Evolutionary conservation across 768 basidiomycete species (phyloP).

Genomic region (Phaeolepiota aurea): DNA sequence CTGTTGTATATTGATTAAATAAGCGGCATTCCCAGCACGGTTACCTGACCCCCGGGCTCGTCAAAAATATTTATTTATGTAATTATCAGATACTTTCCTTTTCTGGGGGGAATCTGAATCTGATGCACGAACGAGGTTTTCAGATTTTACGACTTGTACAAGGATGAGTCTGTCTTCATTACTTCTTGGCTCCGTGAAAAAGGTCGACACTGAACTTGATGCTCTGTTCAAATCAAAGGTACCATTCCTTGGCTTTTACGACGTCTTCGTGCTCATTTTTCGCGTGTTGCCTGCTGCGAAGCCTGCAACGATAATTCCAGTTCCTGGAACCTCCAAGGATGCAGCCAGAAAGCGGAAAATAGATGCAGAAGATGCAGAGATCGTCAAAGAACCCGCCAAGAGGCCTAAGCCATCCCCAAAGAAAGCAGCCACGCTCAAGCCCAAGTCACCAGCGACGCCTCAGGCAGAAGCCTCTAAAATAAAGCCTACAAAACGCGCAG

Average conservation of each 20-base stretch:
- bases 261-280: constrained; percentile 3
- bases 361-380: constrained; percentile 9
- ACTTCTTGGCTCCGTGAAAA: constrained; percentile 31
- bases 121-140: too few relatives aligned
- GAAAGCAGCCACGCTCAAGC: constrained; percentile 5
- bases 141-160: too few relatives aligned
- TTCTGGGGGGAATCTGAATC: too few relatives aligned
- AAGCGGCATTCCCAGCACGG: too few relatives aligned
- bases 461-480: constrained; percentile 4
- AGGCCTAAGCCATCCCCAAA: constrained; percentile 15
- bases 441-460: constrained; percentile 1
- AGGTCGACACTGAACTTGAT: constrained; percentile 55
- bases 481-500: constrained; percentile 11
- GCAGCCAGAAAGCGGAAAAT: constrained; percentile 24
- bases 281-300: constrained; percentile 3
- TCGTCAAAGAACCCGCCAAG: constrained; percentile 11
- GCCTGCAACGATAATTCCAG: constrained; percentile 8
- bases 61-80: too few relatives aligned
- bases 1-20: too few relatives aligned
- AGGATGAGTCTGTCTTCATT: constrained; percentile 55
- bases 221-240: constrained; percentile 52
- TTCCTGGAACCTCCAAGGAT: constrained; percentile 13
- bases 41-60: too few relatives aligned
- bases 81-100: too few relatives aligned
- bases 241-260: too few relatives aligned